Conservation (phyloP, 2,329 filamentous ascomycete genomes). For the Penicillium janthinellum region DNA sequence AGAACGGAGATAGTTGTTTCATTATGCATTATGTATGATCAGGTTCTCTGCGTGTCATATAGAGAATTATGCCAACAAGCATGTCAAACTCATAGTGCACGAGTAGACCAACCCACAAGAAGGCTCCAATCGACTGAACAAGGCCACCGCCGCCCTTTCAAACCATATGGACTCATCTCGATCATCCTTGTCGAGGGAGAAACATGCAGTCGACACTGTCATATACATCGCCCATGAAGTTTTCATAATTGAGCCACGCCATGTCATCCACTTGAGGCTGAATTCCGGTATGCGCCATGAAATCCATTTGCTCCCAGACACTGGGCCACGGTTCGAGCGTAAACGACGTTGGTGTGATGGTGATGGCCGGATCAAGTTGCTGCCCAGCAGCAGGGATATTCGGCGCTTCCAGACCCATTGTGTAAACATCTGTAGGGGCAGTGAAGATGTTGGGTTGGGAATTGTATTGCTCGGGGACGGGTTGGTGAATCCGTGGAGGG, state of each 20-base stretch:
- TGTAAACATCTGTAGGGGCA: neutral
- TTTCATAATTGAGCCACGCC: constrained; percentile 33
- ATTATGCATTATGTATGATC: neutral
- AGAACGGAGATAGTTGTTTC: neutral
- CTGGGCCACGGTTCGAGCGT: constrained; percentile 22
- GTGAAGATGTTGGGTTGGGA: neutral
- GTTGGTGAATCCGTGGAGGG: neutral
- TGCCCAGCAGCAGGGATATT: constrained; percentile 9
- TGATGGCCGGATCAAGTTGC: constrained; percentile 3
- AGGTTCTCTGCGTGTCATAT: neutral
- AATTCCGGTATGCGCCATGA: constrained; percentile 5
- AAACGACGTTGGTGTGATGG: constrained; percentile 5
- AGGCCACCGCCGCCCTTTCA: neutral
- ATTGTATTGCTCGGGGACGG: neutral
- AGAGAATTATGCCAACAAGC: neutral
- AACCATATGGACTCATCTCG: neutral
- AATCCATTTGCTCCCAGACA: constrained; percentile 32
- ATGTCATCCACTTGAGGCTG: constrained; percentile 16
- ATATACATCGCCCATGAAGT: constrained; percentile 32
- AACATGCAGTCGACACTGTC: constrained; percentile 28
- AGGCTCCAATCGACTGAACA: neutral
- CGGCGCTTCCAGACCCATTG: constrained; percentile 1
- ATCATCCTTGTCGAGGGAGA: neutral
- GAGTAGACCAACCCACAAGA: neutral
- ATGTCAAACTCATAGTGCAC: neutral